Evolutionary conservation across 2,329 filamentous ascomycete species (phyloP), one percentile per base, ranked within the genome.

Genomic region (Elsinoe arachidis): DNA sequence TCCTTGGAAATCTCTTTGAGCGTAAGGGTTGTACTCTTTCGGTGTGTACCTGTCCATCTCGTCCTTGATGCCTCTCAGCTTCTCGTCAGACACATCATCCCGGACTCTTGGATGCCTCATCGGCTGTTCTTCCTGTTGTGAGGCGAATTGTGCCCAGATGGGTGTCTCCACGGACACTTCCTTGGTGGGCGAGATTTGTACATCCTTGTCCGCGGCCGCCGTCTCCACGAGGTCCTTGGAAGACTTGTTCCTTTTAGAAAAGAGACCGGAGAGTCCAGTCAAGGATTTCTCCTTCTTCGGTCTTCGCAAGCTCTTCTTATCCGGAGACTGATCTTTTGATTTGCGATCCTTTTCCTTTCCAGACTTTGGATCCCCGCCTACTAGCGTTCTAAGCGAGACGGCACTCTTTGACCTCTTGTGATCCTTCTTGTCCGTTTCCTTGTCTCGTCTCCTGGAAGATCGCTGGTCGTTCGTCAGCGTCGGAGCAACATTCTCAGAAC

Each of bases 151-250:
- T 12, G 87, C 82, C 77, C 88, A 96, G 57, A 92, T 90, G 21
- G 91, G 90, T 1, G 87, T 83, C 15, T 80, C 77, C 9, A 72
- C 72, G 39, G 74, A 72, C 14, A 70, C 68, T 6, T 71, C 66
- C 14, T 38, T 21, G 3, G 15, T 39, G 2, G 33, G 17, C 23
- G 33, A 15, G 77, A 74, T 2, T 39, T 88, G 88, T 33, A 81
- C 85, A 56, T 79, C 80, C 69, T 96, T 96, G 71, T 96, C 90
- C 72, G 95, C 95, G 69, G 92, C 76, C 21, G 75, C 71, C 55
- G 78, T 75, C 5, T 82, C 80, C 11, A 82, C 80, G 34, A 73
- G 73, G 56, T 79, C 74, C 66, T 85, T 88, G 55, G 84, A 78
- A 9, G 88, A 90, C 68, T 67, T 65, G 51, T 86, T 90, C 59